These are phyloP conservation scores for Arthrobotrys iridis DNA, from an alignment of 2,329 filamentous ascomycete genomes.

Conservation along the genomic window DNA sequence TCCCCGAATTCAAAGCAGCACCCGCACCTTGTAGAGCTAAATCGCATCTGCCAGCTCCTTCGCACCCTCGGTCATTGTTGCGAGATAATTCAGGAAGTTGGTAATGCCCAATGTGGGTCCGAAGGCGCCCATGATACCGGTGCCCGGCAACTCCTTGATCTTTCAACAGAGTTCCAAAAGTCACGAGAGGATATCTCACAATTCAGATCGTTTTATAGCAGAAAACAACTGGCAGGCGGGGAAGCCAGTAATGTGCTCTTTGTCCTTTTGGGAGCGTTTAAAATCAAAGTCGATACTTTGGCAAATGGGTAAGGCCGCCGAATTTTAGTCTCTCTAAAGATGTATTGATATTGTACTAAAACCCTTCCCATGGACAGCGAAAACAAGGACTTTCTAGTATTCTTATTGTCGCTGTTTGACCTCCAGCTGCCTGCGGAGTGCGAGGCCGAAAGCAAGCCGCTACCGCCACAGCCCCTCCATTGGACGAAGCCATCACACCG, in stretches of 20 bases:
- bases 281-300: constrained; percentile 18
- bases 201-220: constrained; percentile 21
- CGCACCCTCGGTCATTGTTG: constrained; percentile 21
- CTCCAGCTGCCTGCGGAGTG: constrained; percentile 9
- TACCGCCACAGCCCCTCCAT: constrained; percentile 26
- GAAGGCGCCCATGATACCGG: not conserved
- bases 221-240: constrained; percentile 7
- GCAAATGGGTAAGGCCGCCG: constrained; percentile 33
- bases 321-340: not conserved
- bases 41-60: constrained; percentile 29
- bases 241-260: constrained; percentile 24
- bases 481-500: not conserved
- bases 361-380: not conserved
- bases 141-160: not conserved
- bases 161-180: constrained; percentile 22
- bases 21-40: constrained; percentile 13
- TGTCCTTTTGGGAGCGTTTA: constrained; percentile 27
- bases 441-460: constrained; percentile 21
- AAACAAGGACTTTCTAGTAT: constrained; percentile 6
- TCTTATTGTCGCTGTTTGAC: constrained; percentile 33
- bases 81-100: constrained; percentile 27
- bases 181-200: constrained; percentile 23
- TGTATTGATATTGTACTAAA: not conserved
- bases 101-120: not conserved
- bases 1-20: not conserved